Conservation (phyloP, 495 filamentous ascomycete species). For the Penicillium fimorum region DNA sequence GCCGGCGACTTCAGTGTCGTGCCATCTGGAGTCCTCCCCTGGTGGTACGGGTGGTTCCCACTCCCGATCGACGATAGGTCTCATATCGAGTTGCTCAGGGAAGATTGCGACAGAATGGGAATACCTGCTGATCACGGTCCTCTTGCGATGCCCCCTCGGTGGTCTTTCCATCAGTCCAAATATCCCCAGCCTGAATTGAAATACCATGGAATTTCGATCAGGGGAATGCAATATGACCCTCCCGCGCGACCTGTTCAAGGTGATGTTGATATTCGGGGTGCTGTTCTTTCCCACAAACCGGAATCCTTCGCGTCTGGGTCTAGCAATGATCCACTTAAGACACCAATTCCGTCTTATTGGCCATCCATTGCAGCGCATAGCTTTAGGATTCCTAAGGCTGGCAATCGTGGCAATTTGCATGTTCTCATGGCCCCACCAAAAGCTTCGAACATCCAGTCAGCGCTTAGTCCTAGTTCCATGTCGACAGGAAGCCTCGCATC, state of each 20-base stretch:
- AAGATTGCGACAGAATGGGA: constrained; percentile 1
- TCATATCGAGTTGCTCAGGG: constrained; percentile 3
- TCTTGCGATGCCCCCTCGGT: constrained; percentile 2
- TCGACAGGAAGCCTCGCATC: constrained; percentile 35
- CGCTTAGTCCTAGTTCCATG: constrained; percentile 34
- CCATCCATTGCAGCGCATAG: constrained; percentile 44
- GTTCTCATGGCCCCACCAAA: constrained; percentile 41
- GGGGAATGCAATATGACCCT: background rate
- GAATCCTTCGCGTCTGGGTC: constrained; percentile 17
- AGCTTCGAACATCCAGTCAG: constrained; percentile 18
- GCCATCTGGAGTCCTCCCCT: constrained; percentile 4
- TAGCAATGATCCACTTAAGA: constrained; percentile 27
- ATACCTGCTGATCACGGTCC: constrained; percentile 5
- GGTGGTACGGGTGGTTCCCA: constrained; percentile 7
- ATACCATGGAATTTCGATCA: background rate
- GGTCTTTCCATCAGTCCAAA: constrained; percentile 3
- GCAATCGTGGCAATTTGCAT: constrained; percentile 33
- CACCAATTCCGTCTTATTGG: constrained; percentile 35
- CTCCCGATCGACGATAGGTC: background rate
- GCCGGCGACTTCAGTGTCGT: constrained; percentile 2
- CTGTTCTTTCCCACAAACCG: background rate
- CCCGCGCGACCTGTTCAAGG: background rate
- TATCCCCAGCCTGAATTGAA: background rate
- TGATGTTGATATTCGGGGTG: constrained; percentile 18
- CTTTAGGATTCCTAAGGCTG: constrained; percentile 28